Base-by-base conservation (phyloP, 1,284 basidiomycete genomes). In the Irpex sp. region DNA sequence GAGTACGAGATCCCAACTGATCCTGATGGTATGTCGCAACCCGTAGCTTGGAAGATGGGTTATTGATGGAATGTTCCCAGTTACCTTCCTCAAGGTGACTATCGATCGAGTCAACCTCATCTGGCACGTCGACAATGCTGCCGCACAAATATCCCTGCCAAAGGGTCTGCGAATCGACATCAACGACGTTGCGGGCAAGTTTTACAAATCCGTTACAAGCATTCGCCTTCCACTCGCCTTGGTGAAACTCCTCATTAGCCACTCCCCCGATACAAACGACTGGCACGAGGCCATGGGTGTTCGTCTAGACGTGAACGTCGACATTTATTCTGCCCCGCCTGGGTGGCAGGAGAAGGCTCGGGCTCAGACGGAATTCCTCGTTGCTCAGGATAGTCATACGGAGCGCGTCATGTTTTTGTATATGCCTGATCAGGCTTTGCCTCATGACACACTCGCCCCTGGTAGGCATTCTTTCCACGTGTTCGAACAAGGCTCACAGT, bases 221-320 rank as follows among this genome's bases (percentile, higher is more conserved):
- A 33, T 92, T 7, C 78, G 75, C 52, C 58, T 89, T 12, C 87
- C 89, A 12, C 64, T 73, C 37, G 74, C 78, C 9, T 73, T 71
- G 28, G 53, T 81, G 23, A 83, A 81, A 63, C 68, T 82, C 8
- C 73, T 87, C 48, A 67, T 84, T 35, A 74, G 75, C 42, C 74
- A 76, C 3, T 74, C 73, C 4, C 61, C 70, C 16, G 73, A 75
- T 21, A 74, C 72, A 1, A 76, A 74, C 35, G 76, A 76, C 2
- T 95, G 93, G 92, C 74, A 88, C 19, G 89, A 94, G 67, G 87
- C 87, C 23, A 85, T 80, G 5, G 75, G 79, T 14, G 39, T 88
- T 2, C 69, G 74, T 7, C 74, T 83, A 0, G 90, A 91, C 65
- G 68, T 82, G 0, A 78, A 80, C 56, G 57, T 92, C 18, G 93